Base-by-base conservation (phyloP, 2,329 filamentous ascomycete species). In the Aspergillus terreus region DNA sequence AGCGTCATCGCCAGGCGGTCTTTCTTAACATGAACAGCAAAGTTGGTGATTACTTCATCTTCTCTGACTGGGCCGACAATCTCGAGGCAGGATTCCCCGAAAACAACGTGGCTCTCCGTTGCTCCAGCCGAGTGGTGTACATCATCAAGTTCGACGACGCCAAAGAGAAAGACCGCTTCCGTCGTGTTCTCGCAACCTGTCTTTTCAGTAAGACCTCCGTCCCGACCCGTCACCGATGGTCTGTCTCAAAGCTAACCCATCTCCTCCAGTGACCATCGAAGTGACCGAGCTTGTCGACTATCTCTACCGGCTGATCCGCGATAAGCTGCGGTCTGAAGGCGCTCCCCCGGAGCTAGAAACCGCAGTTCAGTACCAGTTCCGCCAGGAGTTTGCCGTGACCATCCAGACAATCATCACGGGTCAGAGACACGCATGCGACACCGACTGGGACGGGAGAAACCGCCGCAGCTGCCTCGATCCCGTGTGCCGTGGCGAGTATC, bases 21-120 rank as follows among this genome's bases (percentile, higher is more conserved):
- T 62, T 60, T 50, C 67, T 69, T 52, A 62, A 57, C 36, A 54
- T 54, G 25, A 58, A 61, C n/a, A 23, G 40, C 2, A 21, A 51
- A 1, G 43, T 47, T 32, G 69, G 65, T 6, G 69, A 71, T 33
- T 71, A 71, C 48, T 70, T 71, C 49, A 54, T 71, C n/a, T 71
- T 71, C 49, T 53, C 60, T 3, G 66, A 70, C 45, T 62, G 53
- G 52, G 38, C n/a, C 2, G 58, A 64, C 33, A 52, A 47, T 19
- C 38, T 52, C 10, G 47, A 46, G 4, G 49, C 50, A 6, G 58
- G 56, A 3, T 48, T 52, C 25, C 51, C 55, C 15, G 46, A 40
- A 15, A 49, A 56, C 17, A 50, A 49, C 11, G 3, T 51, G 12
- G 33, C 30, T 6, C 33, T 57, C 9, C 56, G 61, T n/a, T 70